Evolutionary conservation across 1,284 basidiomycete genomes (phyloP).

Genomic region (Cutaneotrichosporon sp.): DNA sequence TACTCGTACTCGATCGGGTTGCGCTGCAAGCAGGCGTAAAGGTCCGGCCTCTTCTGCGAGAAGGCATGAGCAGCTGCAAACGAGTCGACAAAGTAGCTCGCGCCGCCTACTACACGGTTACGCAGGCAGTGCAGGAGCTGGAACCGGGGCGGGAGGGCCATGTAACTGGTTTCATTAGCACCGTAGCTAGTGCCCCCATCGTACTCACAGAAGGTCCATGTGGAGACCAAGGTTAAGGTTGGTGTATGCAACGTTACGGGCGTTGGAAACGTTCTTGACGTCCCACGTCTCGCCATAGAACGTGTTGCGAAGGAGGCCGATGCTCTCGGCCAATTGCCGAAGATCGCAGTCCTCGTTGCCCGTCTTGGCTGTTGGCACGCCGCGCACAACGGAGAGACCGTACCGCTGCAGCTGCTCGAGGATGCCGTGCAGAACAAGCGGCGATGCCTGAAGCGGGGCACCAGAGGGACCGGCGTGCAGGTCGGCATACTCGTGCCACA

Average conservation of each 20-base stretch:
- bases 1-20: conserved; percentile 79
- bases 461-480: conserved; percentile 6
- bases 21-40: conserved; percentile 56
- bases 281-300: conserved; percentile 93
- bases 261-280: conserved; percentile 66
- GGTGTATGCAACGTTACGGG: conserved; percentile 92
- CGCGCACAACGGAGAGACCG: conserved; percentile 54
- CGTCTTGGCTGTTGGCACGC: conserved; percentile 58
- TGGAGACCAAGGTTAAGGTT: conserved; percentile 83
- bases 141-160: conserved; percentile 76
- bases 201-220: conserved; percentile 79
- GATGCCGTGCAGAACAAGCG: conserved; percentile 17
- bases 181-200: conserved; percentile 47
- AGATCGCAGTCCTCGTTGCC: conserved; percentile 62
- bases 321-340: conserved; percentile 58
- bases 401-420: conserved; percentile 49
- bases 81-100: conserved; percentile 83
- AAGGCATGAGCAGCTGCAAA: conserved; percentile 58
- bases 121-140: conserved; percentile 84
- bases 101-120: conserved; percentile 77
- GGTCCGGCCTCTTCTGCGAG: conserved; percentile 23
- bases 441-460: background rate
- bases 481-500: conserved; percentile 13
- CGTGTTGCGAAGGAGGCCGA: conserved; percentile 75
- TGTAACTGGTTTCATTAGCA: conserved; percentile 58